phyloP scores from a whole-genome alignment of 1,284 basidiomycete genomes.

The Cutaneotrichosporon dermatis region DNA sequence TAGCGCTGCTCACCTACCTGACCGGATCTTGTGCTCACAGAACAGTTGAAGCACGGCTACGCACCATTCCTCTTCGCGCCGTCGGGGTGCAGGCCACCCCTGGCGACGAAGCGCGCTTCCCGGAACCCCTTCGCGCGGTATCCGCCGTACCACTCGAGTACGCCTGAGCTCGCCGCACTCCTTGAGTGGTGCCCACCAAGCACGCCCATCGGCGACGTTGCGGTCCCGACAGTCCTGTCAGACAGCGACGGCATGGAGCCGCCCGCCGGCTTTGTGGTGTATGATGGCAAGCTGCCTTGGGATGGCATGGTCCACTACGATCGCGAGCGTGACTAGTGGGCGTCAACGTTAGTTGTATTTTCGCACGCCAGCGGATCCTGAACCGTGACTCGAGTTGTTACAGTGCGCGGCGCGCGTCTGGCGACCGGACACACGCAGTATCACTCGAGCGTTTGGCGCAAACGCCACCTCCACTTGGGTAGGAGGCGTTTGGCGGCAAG shows the following conservation, averaged over 20 bases:
- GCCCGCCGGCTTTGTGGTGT: conserved; percentile 19
- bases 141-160: conserved; percentile 78
- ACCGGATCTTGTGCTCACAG: neutral
- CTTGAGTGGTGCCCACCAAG: conserved; percentile 78
- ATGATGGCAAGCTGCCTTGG: conserved; percentile 18
- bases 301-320: conserved; percentile 3
- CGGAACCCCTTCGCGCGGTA: conserved; percentile 75
- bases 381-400: too few relatives aligned
- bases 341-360: too few relatives aligned
- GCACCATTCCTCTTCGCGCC: conserved; percentile 68
- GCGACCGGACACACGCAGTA: too few relatives aligned
- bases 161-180: conserved; percentile 66
- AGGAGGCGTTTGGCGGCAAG: too few relatives aligned
- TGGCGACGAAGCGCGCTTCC: conserved; percentile 67
- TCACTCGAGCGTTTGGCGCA: too few relatives aligned
- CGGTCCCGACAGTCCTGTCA: conserved; percentile 11
- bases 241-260: conserved; percentile 8
- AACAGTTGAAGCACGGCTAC: conserved; percentile 64
- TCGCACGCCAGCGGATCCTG: too few relatives aligned
- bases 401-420: too few relatives aligned
- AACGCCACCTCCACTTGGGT: too few relatives aligned
- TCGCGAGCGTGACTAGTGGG: conserved; percentile 12
- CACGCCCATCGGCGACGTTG: conserved; percentile 17
- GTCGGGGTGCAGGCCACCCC: conserved; percentile 79
- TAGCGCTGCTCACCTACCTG: conserved; percentile 6